These are phyloP conservation scores for Papiliotrema laurentii DNA, from an alignment of 1,284 basidiomycete species.

Conservation along the genomic window DNA sequence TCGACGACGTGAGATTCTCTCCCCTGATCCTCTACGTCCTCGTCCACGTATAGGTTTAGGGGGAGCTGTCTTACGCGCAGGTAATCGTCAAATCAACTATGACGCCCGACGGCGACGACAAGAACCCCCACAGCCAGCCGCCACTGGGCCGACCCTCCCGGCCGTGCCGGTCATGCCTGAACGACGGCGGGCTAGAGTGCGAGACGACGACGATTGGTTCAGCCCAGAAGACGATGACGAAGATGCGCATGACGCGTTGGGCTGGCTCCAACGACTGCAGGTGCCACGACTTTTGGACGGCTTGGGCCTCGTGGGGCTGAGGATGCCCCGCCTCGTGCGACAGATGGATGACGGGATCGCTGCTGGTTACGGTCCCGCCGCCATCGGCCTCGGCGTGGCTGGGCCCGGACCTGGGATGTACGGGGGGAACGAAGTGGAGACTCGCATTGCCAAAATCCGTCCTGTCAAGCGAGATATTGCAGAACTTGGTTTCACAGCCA, in stretches of 20 bases:
- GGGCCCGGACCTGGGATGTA: background rate
- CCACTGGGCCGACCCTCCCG: no score
- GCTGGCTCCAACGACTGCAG: background rate
- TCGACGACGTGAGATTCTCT: background rate
- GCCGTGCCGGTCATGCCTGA: no score
- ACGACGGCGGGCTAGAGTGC: background rate
- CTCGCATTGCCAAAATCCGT: conserved; percentile 20
- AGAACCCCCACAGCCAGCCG: no score
- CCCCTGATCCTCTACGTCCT: background rate
- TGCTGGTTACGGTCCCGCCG: background rate
- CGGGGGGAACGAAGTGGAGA: conserved; percentile 15
- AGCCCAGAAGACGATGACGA: background rate
- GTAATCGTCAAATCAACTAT: conserved; percentile 17
- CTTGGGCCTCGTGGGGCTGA: background rate
- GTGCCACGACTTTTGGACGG: background rate
- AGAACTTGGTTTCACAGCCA: conserved; percentile 15
- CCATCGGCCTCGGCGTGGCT: conserved; percentile 3
- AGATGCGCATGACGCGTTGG: background rate
- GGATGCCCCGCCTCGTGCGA: background rate
- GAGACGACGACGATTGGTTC: background rate
- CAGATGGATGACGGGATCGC: background rate
- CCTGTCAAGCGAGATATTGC: conserved; percentile 7
- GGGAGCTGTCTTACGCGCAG: conserved; percentile 20
- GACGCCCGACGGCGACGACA: background rate
- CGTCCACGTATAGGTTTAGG: conserved; percentile 10